phyloP scores from a whole-genome alignment of 345 rosid species.

The Eucalyptus pauciflora region DNA sequence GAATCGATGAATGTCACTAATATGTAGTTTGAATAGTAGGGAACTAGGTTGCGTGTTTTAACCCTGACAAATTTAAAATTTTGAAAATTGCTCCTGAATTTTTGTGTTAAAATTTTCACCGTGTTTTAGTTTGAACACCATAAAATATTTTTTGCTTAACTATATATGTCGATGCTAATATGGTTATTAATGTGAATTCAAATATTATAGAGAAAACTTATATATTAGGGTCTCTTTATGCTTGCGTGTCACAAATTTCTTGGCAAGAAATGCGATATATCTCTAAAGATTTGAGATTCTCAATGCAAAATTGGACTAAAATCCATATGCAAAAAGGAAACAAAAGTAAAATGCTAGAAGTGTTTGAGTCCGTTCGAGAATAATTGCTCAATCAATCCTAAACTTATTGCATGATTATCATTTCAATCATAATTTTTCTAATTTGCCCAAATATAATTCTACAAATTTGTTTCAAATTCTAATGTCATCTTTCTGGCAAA shows the following conservation, averaged over 20 bases:
- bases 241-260: not conserved
- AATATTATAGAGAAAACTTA: not conserved
- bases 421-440: accelerated
- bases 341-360: not conserved
- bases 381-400: not conserved
- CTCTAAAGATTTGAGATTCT: not conserved
- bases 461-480: not conserved
- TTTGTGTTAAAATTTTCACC: not conserved
- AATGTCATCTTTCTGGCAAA: accelerated
- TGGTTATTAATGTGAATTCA: not conserved
- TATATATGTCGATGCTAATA: not conserved
- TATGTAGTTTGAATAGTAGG: not conserved
- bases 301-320: not conserved
- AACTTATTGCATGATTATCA: accelerated
- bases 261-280: not conserved
- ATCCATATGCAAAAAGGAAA: not conserved
- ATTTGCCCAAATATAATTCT: not conserved
- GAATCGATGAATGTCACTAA: not conserved
- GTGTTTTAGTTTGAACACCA: not conserved
- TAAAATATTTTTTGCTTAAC: not conserved
- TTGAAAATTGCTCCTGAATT: not conserved
- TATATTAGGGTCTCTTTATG: not conserved
- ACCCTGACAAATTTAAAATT: not conserved
- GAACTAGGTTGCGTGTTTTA: not conserved
- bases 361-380: not conserved